Evolutionary conservation across 805 yeast genomes (phyloP).

Genomic region (Ogataea polymorpha): DNA sequence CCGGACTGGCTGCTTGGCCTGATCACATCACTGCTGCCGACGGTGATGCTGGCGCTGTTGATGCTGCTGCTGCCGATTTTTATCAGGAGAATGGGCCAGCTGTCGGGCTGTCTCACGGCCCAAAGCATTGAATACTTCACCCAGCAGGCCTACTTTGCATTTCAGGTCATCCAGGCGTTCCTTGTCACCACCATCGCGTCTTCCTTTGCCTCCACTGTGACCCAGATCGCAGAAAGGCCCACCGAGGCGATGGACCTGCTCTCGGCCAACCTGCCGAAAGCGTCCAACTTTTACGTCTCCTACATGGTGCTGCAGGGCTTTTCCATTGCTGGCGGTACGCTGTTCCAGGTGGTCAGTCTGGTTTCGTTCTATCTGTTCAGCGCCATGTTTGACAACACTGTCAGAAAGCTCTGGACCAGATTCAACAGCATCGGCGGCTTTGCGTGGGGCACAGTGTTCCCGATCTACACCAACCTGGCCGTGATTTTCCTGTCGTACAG

Average conservation of each 20-base stretch:
- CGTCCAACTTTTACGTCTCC: slow-evolving; percentile 71
- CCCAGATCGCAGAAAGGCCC: slow-evolving; percentile 59
- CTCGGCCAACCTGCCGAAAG: slow-evolving; percentile 66
- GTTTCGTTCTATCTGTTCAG: slow-evolving; percentile 60
- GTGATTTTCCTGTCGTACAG: slow-evolving; percentile 66
- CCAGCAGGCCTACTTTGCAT: slow-evolving; percentile 66
- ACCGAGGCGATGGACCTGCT: slow-evolving; percentile 53
- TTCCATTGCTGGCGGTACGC: slow-evolving; percentile 59
- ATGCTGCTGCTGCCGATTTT: slow-evolving; percentile 66
- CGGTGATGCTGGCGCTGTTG: slow-evolving; percentile 58
- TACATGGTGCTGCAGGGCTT: slow-evolving; percentile 69
- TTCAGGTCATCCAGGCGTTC: slow-evolving; percentile 69
- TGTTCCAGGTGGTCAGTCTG: slow-evolving; percentile 59
- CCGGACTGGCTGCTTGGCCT: slow-evolving; percentile 57
- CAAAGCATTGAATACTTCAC: slow-evolving; percentile 62
- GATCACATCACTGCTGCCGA: slow-evolving; percentile 67
- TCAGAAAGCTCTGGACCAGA: slow-evolving; percentile 64
- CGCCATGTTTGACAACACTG: slow-evolving; percentile 53
- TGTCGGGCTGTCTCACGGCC: slow-evolving; percentile 54
- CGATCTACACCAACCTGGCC: slow-evolving; percentile 69
- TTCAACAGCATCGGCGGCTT: slow-evolving; percentile 50
- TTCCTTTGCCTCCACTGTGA: slow-evolving; percentile 65
- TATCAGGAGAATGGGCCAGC: slow-evolving; percentile 59
- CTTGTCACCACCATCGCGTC: slow-evolving; percentile 69
- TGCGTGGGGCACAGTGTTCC: slow-evolving; percentile 76